Evolutionary conservation across 352 stramenopile species (phyloP), one percentile per base, ranked within the genome.

Genomic region (Phytophthora kernoviae): DNA sequence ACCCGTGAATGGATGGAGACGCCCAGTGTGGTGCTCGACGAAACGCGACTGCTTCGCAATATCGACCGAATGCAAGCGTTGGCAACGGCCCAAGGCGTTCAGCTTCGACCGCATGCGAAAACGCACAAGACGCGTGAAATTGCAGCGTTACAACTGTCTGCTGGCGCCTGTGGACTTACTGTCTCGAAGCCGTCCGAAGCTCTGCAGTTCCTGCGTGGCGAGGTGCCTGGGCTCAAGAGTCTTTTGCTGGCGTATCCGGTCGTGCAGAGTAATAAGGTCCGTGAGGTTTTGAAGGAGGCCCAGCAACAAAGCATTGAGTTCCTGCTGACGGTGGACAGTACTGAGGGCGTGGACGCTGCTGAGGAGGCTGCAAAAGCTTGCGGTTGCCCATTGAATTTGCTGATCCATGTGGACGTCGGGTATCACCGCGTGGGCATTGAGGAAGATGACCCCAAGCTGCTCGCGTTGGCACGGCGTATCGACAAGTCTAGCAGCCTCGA

Each of bases 101-200:
- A 77, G 33, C 66, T 93, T 34, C 83, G 83, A 2, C 83, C 83
- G 26, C 83, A 93, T 45, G 66, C 67, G 40, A 92, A 92, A 71
- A 90, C 80, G 49, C 83, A 93, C 81, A 93, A 93, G 67, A 90
- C 75, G 20, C 58, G 79, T 12, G 83, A 93, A 61, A 82, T 90
- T 61, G 70, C 83, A 30, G 32, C 57, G 26, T 62, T 84, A 55
- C 80, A 88, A 52, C 65, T 92, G 26, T 57, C 43, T 20, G 67
- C 75, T 2, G 83, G 83, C 17, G 83, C 80, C 4, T 73, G 70
- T 36, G 83, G 80, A 11, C 54, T 92, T 50, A 90, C 83, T 14
- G 70, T 87, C 1, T 89, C 83, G 30, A 92, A 92, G 56, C 79
- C 80, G 12, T 76, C 75, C 1, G 83, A 92, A 55, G 83, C 77